Evolutionary conservation across 2,329 filamentous ascomycete genomes (phyloP).

Genomic region (Alternaria longipes): DNA sequence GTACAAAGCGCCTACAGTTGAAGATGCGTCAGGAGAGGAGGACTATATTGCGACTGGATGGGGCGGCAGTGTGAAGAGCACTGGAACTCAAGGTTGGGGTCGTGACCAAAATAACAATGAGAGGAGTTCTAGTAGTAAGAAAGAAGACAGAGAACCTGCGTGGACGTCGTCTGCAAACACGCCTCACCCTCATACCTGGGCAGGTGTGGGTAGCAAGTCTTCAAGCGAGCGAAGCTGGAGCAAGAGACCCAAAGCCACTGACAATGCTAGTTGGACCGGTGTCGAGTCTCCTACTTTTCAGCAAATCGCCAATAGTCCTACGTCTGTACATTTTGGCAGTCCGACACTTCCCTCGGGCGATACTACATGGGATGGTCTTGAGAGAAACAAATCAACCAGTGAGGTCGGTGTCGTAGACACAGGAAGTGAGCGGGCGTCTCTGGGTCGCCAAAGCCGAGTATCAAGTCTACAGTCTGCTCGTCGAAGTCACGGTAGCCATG

Average conservation of each 20-base stretch:
- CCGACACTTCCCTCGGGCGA: conserved; percentile 1
- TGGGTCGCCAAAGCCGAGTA: conserved; percentile 11
- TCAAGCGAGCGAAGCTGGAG: conserved; percentile 1
- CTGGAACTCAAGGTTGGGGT: not conserved
- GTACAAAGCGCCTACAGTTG: conserved; percentile 35
- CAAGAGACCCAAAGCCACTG: not conserved
- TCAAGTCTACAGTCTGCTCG: conserved; percentile 1
- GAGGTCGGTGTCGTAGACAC: conserved; percentile 28
- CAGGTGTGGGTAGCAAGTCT: not conserved
- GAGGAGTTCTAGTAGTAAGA: not conserved
- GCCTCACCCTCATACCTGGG: conserved; percentile 15
- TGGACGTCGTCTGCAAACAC: not conserved
- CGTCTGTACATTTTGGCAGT: not conserved
- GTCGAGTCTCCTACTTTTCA: not conserved
- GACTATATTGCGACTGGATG: conserved; percentile 1
- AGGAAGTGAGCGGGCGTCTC: conserved; percentile 18
- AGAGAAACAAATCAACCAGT: conserved; percentile 28
- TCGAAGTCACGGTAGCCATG: not conserved
- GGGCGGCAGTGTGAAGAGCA: conserved; percentile 9
- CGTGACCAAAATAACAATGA: not conserved
- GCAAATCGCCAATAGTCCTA: not conserved
- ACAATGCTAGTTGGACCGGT: conserved; percentile 9
- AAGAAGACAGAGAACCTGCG: not conserved
- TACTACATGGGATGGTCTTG: conserved; percentile 32
- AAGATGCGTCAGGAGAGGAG: conserved; percentile 25